Conservation (phyloP, 805 yeast species). For the Lipomyces chichibuensis region DNA sequence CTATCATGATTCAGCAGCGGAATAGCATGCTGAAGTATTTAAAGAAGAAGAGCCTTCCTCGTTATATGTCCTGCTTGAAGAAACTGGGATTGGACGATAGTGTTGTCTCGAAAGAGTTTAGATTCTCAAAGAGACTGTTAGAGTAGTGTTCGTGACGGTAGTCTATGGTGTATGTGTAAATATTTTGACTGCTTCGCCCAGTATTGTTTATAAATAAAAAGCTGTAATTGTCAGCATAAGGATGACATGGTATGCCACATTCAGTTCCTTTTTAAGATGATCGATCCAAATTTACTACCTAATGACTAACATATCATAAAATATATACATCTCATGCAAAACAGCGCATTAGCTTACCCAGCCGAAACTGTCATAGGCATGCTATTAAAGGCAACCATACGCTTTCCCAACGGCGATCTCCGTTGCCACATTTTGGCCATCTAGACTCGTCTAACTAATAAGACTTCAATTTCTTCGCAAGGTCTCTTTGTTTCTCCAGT, state of each 20-base stretch:
- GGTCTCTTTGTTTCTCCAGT: conserved; percentile 35
- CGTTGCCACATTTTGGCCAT: neutral
- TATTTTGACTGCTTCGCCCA: conserved; percentile 50
- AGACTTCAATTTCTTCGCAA: conserved; percentile 32
- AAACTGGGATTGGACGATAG: conserved; percentile 86
- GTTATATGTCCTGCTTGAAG: conserved; percentile 82
- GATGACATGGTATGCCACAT: neutral
- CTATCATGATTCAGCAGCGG: conserved; percentile 87
- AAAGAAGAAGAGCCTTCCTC: conserved; percentile 76
- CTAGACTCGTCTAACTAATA: conserved; percentile 8
- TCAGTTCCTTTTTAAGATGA: neutral
- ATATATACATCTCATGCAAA: neutral
- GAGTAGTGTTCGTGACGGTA: conserved; percentile 39
- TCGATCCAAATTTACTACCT: neutral
- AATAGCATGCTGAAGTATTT: conserved; percentile 81
- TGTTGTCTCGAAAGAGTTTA: conserved; percentile 73
- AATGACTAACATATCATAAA: neutral
- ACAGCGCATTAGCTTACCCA: neutral
- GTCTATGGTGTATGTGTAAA: conserved; percentile 53
- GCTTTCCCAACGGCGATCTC: too few relatives aligned
- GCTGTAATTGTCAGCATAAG: neutral
- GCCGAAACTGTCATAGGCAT: neutral
- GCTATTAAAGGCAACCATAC: neutral
- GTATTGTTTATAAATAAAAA: neutral
- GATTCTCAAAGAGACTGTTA: conserved; percentile 20